phyloP scores from a whole-genome alignment of 805 yeast genomes.

The Kregervanrija pseudodelftensis region DNA sequence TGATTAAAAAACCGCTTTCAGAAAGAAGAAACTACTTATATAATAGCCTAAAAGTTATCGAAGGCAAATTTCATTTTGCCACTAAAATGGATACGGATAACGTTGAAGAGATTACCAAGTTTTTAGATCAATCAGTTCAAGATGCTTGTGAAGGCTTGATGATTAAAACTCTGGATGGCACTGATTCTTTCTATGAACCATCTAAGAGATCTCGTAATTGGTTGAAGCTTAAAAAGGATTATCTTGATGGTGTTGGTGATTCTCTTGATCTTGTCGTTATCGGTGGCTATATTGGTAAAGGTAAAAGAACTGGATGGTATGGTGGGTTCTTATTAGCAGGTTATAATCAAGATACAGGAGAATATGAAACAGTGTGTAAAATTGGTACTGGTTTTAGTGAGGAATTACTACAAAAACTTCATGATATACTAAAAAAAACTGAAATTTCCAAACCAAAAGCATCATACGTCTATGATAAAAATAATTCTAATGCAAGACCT shows the following conservation, averaged over 20 bases:
- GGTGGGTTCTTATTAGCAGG: conserved; percentile 93
- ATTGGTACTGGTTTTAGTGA: conserved; percentile 97
- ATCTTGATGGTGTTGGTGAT: conserved; percentile 92
- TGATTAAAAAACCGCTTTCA: conserved; percentile 57
- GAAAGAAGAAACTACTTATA: conserved; percentile 62
- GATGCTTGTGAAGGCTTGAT: conserved; percentile 93
- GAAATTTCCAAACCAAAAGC: conserved; percentile 59
- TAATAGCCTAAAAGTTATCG: conserved; percentile 49
- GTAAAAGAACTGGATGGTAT: conserved; percentile 90
- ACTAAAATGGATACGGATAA: conserved; percentile 63
- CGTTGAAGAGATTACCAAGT: conserved; percentile 67
- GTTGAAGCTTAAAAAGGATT: conserved; percentile 93
- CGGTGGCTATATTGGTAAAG: conserved; percentile 91
- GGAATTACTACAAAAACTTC: conserved; percentile 58
- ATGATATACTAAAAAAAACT: conserved; percentile 51
- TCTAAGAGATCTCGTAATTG: conserved; percentile 92
- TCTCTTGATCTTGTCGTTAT: conserved; percentile 87
- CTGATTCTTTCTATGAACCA: conserved; percentile 84
- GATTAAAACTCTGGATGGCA: conserved; percentile 84
- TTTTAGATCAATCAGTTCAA: conserved; percentile 82
- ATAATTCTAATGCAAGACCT: conserved; percentile 61
- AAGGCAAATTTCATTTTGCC: conserved; percentile 81
- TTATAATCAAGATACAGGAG: conserved; percentile 86
- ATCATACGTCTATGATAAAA: conserved; percentile 57
- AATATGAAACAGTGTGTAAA: conserved; percentile 90